Base-by-base conservation (phyloP, 2,329 filamentous ascomycete species). In the Ophiostoma perfectum region DNA sequence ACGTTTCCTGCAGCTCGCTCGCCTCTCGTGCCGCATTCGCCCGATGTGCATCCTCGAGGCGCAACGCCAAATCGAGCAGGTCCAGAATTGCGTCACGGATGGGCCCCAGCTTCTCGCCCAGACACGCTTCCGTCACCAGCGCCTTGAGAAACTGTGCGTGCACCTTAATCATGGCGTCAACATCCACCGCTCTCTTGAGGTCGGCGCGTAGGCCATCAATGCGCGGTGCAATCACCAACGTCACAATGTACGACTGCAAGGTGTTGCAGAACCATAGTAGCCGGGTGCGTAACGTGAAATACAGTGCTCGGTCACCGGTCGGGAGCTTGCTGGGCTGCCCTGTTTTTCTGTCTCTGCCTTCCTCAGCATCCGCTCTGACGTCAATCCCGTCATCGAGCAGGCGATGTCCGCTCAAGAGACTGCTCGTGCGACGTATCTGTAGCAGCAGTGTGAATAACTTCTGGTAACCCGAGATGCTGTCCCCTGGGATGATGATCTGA, bases 221-320 rank as follows among this genome's bases (percentile, higher is more conserved):
- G 36, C 87, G 82, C 0, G 87, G 85, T 0, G 83, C 84, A 0
- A 96, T 81, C 1, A 93, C 90, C 1, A 92, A 83, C 16, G 87
- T 89, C 3, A 88, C 88, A 4, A 96, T 79, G 75, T 97, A 95
- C 8, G 88, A 88, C 73, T 92, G 89, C 1, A 97, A 74, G 0
- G 84, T 86, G 71, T 88, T 89, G 72, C 86, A 85, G 77, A 96
- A 94, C 90, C 91, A 94, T 11, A 93, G 79, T 3, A 96, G 81
- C 65, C 85, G 86, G 42, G 88, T 86, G 49, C 91, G 87, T 8
- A 94, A 79, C 16, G 82, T 79, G 75, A 86, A 88, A 74, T 85
- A 88, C 2, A 80, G 72, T 0, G 81, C 79, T 14, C 83, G 82
- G n/a, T 76, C 74, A 78, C 79, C 38, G 74, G 66, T 5, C 0